Percentiles rank a stretch among this genome's conserved stretches.
Evolutionary conservation across 2,329 filamentous ascomycete species (phyloP).

Genomic region (Fusarium sp.): DNA sequence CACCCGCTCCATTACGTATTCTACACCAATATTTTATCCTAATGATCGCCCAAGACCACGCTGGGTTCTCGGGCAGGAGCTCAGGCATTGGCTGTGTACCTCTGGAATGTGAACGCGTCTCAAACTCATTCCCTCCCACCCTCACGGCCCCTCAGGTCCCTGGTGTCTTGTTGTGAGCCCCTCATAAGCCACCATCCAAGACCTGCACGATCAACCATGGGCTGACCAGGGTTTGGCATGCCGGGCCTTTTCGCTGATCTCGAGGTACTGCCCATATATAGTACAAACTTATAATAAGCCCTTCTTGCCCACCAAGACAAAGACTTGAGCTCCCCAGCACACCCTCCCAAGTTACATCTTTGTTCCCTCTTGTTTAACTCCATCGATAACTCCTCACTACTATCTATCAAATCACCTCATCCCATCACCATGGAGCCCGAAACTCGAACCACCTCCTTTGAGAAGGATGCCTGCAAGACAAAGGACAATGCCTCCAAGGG

Average conservation of each 20-base stretch:
- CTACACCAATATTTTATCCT: constrained; percentile 27
- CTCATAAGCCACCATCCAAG: constrained; percentile 31
- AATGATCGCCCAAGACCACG: constrained; percentile 40
- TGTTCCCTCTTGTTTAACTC: constrained; percentile 17
- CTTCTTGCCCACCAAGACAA: constrained; percentile 34
- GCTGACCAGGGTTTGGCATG: constrained; percentile 32
- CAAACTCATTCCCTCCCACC: constrained; percentile 45
- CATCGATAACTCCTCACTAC: constrained; percentile 5
- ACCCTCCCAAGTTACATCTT: constrained; percentile 29
- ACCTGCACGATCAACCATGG: constrained; percentile 32
- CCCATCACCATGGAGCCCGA: constrained; percentile 40
- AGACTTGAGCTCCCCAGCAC: constrained; percentile 21
- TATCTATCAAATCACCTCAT: constrained; percentile 2
- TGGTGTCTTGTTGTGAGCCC: constrained; percentile 20
- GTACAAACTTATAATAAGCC: constrained; percentile 40
- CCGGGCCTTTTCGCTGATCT: constrained; percentile 26
- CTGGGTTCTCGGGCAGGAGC: constrained; percentile 38
- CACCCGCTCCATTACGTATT: constrained; percentile 45
- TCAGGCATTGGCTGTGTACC: constrained; percentile 40
- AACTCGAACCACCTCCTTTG: constrained; percentile 42
- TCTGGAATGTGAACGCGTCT: constrained; percentile 44
- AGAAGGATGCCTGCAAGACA: constrained; percentile 43
- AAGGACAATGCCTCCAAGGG: constrained; percentile 39
- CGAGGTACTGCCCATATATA: constrained; percentile 26
- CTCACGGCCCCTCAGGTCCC: constrained; percentile 29